A percentile compares a stretch with the other conserved stretches of the same genome.
Evolutionary conservation across 768 basidiomycete species (phyloP).

Genomic region (Podaxis carcinomalis): DNA sequence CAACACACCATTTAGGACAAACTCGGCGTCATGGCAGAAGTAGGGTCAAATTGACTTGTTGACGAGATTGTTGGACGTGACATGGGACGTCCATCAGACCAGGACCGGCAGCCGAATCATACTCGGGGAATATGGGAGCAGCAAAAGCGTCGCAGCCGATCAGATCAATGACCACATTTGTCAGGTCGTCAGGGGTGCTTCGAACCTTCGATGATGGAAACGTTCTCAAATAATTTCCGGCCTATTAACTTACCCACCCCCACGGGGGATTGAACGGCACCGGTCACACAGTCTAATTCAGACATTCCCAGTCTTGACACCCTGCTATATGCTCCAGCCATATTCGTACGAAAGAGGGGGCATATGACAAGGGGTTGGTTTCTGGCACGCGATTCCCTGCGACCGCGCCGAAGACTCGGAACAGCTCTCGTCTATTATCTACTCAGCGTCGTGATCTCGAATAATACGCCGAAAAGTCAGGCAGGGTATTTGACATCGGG

Average conservation of each 20-base stretch:
- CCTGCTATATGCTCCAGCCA: neutral
- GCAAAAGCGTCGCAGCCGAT: neutral
- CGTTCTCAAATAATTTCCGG: neutral
- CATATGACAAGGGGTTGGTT: neutral
- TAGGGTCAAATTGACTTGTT: neutral
- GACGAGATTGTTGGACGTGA: neutral
- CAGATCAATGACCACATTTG: neutral
- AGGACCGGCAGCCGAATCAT: neutral
- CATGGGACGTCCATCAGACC: neutral
- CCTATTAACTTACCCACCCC: neutral
- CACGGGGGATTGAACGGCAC: conserved; percentile 1
- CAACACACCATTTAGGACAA: neutral
- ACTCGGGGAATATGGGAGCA: neutral
- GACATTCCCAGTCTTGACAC: neutral
- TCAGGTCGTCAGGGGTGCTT: neutral
- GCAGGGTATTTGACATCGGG: neutral
- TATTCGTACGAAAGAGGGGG: neutral
- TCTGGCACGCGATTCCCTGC: neutral
- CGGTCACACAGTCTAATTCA: neutral
- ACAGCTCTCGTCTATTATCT: neutral
- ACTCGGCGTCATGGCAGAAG: neutral
- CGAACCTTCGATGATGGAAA: neutral
- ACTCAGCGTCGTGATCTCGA: neutral
- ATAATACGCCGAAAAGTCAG: neutral
- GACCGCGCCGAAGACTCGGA: neutral